These are phyloP conservation scores for Mediolabrus comicus DNA, from an alignment of 108 stramenopile genomes.

Conservation along the genomic window DNA sequence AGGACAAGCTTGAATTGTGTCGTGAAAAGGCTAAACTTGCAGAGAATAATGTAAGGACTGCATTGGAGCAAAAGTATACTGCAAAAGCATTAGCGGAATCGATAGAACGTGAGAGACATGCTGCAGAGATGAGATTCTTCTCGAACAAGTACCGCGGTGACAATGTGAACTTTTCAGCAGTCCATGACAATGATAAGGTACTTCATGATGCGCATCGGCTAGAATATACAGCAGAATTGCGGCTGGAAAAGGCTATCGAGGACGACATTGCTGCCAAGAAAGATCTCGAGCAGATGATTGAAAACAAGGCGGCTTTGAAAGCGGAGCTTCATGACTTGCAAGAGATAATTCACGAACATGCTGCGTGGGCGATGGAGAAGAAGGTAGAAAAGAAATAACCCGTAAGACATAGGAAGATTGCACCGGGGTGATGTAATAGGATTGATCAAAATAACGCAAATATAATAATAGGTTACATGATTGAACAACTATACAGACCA, in stretches of 20 bases:
- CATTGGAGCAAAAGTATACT: background rate
- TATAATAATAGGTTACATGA: no score
- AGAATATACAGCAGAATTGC: slow-evolving; percentile 3
- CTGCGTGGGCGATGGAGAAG: slow-evolving; percentile 1
- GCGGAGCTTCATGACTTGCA: background rate
- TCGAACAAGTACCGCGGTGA: background rate
- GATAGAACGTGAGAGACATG: slow-evolving; percentile 1
- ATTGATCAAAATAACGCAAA: no score
- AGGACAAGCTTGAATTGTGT: slow-evolving; percentile 1
- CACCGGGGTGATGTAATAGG: no score
- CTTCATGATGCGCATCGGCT: background rate
- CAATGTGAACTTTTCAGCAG: background rate
- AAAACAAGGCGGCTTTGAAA: slow-evolving; percentile 7
- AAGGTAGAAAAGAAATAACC: background rate
- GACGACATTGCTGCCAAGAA: slow-evolving; percentile 7
- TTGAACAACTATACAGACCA: no score
- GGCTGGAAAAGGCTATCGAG: slow-evolving; percentile 1
- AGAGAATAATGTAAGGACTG: background rate
- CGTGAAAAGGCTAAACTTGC: background rate
- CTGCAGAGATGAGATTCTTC: slow-evolving; percentile 2
- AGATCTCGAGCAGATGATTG: slow-evolving; percentile 5
- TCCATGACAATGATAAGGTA: slow-evolving; percentile 4
- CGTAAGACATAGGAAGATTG: no score
- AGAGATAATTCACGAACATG: background rate
- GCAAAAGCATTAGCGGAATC: slow-evolving; percentile 3